Evolutionary conservation across 2,329 filamentous ascomycete genomes (phyloP).

Genomic region (Alternaria alternata): DNA sequence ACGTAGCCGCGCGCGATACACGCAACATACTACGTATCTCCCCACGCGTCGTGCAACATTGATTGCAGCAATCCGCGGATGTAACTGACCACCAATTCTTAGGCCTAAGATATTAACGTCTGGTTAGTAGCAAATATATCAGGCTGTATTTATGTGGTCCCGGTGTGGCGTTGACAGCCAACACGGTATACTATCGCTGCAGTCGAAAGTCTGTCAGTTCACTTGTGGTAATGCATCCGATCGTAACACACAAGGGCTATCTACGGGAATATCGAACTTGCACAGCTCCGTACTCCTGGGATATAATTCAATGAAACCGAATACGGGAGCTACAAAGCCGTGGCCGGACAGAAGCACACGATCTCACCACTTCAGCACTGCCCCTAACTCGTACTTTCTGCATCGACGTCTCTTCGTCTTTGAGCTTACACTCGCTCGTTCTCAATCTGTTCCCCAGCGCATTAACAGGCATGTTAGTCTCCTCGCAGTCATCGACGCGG

Average conservation of each 20-base stretch:
- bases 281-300: background rate
- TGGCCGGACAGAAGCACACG: slow-evolving; percentile 7
- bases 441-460: background rate
- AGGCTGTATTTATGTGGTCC: background rate
- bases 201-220: background rate
- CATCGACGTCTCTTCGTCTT: slow-evolving; percentile 4
- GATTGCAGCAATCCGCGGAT: background rate
- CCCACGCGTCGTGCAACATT: slow-evolving; percentile 22
- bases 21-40: background rate
- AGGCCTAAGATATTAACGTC: background rate
- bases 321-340: slow-evolving; percentile 14
- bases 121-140: background rate
- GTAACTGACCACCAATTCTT: slow-evolving; percentile 2
- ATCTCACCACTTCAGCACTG: slow-evolving; percentile 20
- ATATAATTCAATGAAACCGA: background rate
- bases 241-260: slow-evolving; percentile 5
- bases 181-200: background rate
- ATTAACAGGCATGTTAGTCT: slow-evolving; percentile 1
- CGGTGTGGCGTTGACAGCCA: background rate
- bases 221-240: background rate
- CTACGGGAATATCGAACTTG: background rate
- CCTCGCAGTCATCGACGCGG: background rate
- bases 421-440: background rate
- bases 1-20: background rate
- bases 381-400: slow-evolving; percentile 8